Base-by-base conservation (phyloP, 768 basidiomycete species). In the Clitopilus passeckerianus region DNA sequence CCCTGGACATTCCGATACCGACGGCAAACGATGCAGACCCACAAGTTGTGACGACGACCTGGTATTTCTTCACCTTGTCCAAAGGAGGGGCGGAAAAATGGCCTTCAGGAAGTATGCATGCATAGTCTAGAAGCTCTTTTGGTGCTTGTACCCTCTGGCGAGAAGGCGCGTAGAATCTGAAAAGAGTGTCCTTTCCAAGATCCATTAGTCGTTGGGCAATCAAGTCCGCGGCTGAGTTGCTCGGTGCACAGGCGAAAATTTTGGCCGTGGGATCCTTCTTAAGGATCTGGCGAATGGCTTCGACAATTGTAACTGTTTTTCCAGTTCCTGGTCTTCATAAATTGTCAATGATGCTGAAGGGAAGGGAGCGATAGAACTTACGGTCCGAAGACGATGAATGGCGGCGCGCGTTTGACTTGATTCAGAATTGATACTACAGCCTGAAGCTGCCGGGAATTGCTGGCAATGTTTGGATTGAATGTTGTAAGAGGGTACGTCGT, bases 311-410 rank as follows among this genome's bases (percentile, higher is more conserved):
- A n/a, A 87, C 78, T 0, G 86, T 89, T 69, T 88, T 89, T 1
- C 86, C 86, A 0, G 86, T 89, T 8, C 85, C 84, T 4, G 84
- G 84, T 8, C 84, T 85, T 54, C 23, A 61, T 12, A 18, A 2
- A 46, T 14, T 16, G n/a, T 41, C 12, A 30, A n/a, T 50, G 7
- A 54, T 27, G 60, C 34, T 33, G 43, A 35, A 6, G 18, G 58
- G 7, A 62, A 54, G 43, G 30, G 27, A 9, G 16, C 27, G 15
- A 9, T 6, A 24, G 35, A 9, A 72, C 85, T 68, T 66, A 85
- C 83, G 86, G 86, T 16, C 86, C 86, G 66, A 84, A 86, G 14
- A 87, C 72, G 12, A 85, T 69, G 63, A 87, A 86, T 0, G 86
- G 86, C 0, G 74, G 66, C 3, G 79, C 75, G 0, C 85, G 84